These are phyloP conservation scores for Clavispora phyllophila DNA, from an alignment of 805 yeast species.

Conservation along the genomic window DNA sequence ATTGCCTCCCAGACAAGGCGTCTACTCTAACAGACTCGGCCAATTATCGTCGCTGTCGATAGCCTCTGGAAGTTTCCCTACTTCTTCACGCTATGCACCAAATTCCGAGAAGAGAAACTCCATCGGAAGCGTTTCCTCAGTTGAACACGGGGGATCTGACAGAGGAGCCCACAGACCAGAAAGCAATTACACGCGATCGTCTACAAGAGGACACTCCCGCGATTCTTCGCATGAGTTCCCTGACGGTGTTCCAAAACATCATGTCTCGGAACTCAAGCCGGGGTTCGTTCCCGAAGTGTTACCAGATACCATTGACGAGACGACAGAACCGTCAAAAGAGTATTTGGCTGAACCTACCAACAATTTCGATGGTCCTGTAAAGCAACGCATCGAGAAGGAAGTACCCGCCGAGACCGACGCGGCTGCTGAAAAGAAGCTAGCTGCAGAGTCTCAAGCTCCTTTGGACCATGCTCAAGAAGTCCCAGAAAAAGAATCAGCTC, in stretches of 20 bases:
- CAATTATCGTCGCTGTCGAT: slow-evolving; percentile 18
- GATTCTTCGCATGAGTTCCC: not conserved
- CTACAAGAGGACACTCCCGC: not conserved
- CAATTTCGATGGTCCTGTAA: not conserved
- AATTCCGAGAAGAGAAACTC: not conserved
- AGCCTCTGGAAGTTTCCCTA: slow-evolving; percentile 7
- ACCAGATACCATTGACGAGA: not conserved
- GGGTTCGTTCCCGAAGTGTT: not conserved
- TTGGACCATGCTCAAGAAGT: not conserved
- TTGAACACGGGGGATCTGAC: not conserved
- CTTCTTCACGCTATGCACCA: not conserved
- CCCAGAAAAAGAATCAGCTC: slow-evolving; percentile 1
- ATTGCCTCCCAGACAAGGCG: not conserved
- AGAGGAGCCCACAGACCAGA: not conserved
- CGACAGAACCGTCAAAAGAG: not conserved
- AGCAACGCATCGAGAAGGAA: not conserved
- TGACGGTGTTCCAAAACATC: not conserved
- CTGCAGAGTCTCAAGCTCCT: not conserved
- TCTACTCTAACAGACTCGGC: slow-evolving; percentile 9
- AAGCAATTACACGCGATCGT: not conserved
- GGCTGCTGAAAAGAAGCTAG: not conserved
- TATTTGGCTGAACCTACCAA: not conserved
- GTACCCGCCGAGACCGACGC: not conserved
- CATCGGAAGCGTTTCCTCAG: not conserved
- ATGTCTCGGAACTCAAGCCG: not conserved